Conservation (phyloP, 306 rosid genomes). For the Gastrolobium villosum region DNA sequence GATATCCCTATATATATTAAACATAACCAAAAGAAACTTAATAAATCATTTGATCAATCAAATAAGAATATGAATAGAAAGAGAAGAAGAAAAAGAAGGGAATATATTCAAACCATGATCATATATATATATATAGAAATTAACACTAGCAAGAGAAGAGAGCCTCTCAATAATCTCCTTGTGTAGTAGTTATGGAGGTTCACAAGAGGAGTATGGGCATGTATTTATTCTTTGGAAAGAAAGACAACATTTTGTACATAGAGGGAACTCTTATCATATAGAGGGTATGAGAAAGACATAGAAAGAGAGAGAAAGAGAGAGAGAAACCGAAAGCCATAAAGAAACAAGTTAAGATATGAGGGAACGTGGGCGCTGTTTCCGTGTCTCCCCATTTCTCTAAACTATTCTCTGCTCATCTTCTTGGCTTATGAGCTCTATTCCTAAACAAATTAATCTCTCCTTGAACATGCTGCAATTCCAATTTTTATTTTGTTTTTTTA, state of each 20-base stretch:
- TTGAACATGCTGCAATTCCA: conserved; percentile 66
- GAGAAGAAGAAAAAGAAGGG: conserved; percentile 17
- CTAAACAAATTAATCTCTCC: conserved; percentile 69
- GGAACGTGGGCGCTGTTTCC: conserved; percentile 99
- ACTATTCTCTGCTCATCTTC: conserved; percentile 70
- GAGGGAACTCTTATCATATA: conserved; percentile 42
- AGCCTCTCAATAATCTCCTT: conserved; percentile 21
- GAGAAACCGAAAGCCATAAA: conserved; percentile 57
- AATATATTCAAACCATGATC: conserved; percentile 79
- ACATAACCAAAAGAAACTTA: conserved; percentile 22
- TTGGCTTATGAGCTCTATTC: conserved; percentile 90
- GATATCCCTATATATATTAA: conserved; percentile 64
- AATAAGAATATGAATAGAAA: conserved; percentile 21
- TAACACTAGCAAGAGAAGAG: conserved; percentile 33
- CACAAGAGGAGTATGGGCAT: conserved; percentile 59
- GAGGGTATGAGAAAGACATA: conserved; percentile 38
- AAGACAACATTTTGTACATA: conserved; percentile 62
- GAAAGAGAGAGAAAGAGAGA: conserved; percentile 52
- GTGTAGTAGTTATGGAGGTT: conserved; percentile 72
- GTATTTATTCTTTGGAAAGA: conserved; percentile 69
- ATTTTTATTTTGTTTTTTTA: not conserved
- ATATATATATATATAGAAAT: conserved; percentile 45
- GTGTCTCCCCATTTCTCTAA: conserved; percentile 89
- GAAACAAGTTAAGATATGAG: conserved; percentile 58
- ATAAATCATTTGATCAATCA: conserved; percentile 34